These are phyloP conservation scores for Backusella morwellensis DNA, from an alignment of 192 early-diverging fungal genomes.

Conservation along the genomic window DNA sequence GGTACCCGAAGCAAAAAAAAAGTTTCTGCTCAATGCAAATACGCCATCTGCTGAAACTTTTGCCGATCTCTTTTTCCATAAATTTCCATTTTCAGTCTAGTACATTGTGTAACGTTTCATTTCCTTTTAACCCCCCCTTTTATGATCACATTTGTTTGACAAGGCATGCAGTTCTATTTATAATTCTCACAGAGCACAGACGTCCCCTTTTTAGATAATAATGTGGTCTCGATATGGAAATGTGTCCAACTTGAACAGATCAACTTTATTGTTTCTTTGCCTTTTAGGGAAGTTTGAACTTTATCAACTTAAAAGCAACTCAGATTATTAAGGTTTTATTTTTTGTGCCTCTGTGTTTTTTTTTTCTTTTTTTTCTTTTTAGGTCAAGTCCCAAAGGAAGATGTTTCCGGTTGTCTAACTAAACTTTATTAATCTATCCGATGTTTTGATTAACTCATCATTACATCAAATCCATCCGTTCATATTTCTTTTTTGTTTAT, in stretches of 20 bases:
- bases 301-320: no score
- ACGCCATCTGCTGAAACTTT: slow-evolving; percentile 9
- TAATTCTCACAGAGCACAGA: slow-evolving; percentile 7
- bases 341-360: not conserved
- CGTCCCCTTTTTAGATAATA: not conserved
- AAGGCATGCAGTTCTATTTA: slow-evolving; percentile 8
- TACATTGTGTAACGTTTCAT: not conserved
- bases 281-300: no score
- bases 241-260: not conserved
- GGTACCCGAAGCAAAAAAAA: slow-evolving; percentile 30
- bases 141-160: slow-evolving; percentile 8
- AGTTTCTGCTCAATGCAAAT: slow-evolving; percentile 16
- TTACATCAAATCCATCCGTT: not conserved
- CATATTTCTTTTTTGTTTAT: not conserved
- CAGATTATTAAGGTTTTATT: not conserved
- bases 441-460: not conserved
- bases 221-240: slow-evolving; percentile 1
- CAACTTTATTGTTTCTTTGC: slow-evolving; percentile 3
- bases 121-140: slow-evolving; percentile 4
- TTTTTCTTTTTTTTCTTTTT: not conserved
- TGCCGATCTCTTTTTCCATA: slow-evolving; percentile 8
- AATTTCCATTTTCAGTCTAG: not conserved
- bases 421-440: not conserved
- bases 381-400: no score
- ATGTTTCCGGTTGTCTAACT: not conserved